A percentile compares a stretch with the other conserved stretches of the same genome.
These are phyloP conservation scores for Metarhizium rileyi DNA, from an alignment of 2,329 filamentous ascomycete species.

Conservation along the genomic window DNA sequence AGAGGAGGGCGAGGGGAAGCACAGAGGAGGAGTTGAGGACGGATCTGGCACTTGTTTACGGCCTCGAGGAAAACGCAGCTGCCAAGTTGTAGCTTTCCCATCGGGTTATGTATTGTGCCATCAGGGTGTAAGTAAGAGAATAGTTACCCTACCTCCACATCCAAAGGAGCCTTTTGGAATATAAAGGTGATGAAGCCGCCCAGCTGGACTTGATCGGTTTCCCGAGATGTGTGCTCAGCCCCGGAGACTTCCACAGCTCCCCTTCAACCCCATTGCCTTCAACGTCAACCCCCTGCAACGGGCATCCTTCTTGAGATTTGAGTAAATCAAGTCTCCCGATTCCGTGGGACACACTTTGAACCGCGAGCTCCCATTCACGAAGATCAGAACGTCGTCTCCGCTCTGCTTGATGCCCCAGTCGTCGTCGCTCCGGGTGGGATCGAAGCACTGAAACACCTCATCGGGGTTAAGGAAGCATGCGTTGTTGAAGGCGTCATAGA, in stretches of 20 bases:
- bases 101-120: not conserved
- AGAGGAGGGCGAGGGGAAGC: slow-evolving; percentile 11
- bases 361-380: slow-evolving; percentile 14
- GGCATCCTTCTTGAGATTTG: slow-evolving; percentile 9
- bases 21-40: slow-evolving; percentile 18
- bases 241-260: slow-evolving; percentile 13
- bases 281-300: slow-evolving; percentile 17
- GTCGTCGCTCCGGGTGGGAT: slow-evolving; percentile 20
- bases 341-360: slow-evolving; percentile 18
- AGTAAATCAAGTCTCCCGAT: slow-evolving; percentile 16
- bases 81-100: slow-evolving; percentile 15
- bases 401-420: slow-evolving; percentile 17
- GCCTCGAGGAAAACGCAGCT: slow-evolving; percentile 8
- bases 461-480: slow-evolving; percentile 22
- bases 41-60: slow-evolving; percentile 28
- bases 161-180: too few relatives aligned
- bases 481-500: slow-evolving; percentile 19
- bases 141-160: too few relatives aligned
- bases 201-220: too few relatives aligned
- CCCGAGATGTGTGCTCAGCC: not conserved
- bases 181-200: not conserved
- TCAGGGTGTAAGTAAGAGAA: too few relatives aligned
- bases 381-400: slow-evolving; percentile 13
- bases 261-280: slow-evolving; percentile 16
- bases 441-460: slow-evolving; percentile 21